phyloP scores from a whole-genome alignment of 108 stramenopile genomes.

The Nitzschia inconspicua region DNA sequence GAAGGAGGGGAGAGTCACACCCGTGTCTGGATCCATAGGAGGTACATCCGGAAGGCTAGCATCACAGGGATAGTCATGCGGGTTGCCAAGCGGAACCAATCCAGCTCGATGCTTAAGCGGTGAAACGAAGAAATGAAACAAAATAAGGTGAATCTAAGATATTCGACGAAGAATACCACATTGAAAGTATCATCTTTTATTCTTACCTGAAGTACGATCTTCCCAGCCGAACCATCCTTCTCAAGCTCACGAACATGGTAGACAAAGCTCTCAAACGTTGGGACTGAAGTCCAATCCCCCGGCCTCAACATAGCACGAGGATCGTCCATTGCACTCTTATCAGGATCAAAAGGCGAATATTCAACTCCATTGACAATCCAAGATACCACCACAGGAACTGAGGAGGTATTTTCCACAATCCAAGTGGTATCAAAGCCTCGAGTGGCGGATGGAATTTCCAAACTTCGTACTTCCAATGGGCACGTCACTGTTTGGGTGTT shows the following conservation, averaged over 20 bases:
- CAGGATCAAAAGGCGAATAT: constrained; percentile 33
- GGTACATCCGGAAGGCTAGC: constrained; percentile 21
- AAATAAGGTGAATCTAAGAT: too few species aligned
- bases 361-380: constrained; percentile 39
- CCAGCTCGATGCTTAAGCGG: constrained; percentile 51
- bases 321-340: constrained; percentile 33
- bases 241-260: constrained; percentile 41
- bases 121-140: too few species aligned
- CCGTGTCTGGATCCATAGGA: constrained; percentile 29
- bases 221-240: constrained; percentile 21
- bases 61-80: constrained; percentile 4
- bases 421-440: constrained; percentile 46
- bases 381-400: constrained; percentile 22
- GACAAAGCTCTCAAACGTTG: constrained; percentile 34
- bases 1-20: constrained; percentile 6
- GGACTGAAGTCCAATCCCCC: constrained; percentile 20
- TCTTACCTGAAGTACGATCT: constrained; percentile 41
- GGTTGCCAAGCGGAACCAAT: constrained; percentile 36
- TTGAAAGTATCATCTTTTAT: too few species aligned
- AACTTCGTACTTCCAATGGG: constrained; percentile 23
- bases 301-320: constrained; percentile 33
- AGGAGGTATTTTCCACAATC: constrained; percentile 47
- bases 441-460: constrained; percentile 22
- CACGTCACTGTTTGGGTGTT: constrained; percentile 38
- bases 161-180: too few species aligned